Percentiles rank a stretch among this genome's conserved stretches.
These are phyloP conservation scores for Domatiomyces globalis DNA, from an alignment of 2,329 filamentous ascomycete genomes.

Conservation along the genomic window DNA sequence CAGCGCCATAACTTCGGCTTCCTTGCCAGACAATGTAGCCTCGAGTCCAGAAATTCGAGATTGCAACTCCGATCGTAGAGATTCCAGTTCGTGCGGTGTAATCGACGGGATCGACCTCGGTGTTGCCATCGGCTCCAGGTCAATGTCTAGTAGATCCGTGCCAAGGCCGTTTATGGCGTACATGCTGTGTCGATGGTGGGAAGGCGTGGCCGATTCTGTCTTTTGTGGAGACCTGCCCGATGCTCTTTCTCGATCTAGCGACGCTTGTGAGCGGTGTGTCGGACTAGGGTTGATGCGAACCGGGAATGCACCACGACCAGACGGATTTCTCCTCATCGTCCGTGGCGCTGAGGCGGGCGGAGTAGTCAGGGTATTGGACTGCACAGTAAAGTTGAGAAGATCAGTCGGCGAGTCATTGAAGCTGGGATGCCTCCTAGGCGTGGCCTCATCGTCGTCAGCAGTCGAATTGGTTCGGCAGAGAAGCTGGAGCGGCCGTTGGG, in stretches of 20 bases:
- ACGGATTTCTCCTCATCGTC: constrained; percentile 21
- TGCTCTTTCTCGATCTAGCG: constrained; percentile 18
- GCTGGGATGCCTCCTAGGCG: constrained; percentile 33
- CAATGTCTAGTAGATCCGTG: constrained; percentile 59
- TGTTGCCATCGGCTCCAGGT: constrained; percentile 85
- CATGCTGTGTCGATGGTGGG: constrained; percentile 18
- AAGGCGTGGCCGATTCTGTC: constrained; percentile 18
- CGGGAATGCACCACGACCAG: constrained; percentile 22
- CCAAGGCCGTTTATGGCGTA: constrained; percentile 11
- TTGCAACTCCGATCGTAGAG: constrained; percentile 75
- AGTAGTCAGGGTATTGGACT: constrained; percentile 43
- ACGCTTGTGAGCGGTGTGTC: constrained; percentile 17
- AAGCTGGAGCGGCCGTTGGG: constrained; percentile 25
- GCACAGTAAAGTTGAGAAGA: constrained; percentile 79
- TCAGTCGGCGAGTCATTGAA: constrained; percentile 49
- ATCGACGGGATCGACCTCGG: constrained; percentile 82
- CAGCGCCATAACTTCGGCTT: constrained; percentile 76
- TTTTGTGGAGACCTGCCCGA: constrained; percentile 18
- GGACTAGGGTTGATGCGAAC: constrained; percentile 18
- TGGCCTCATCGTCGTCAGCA: constrained; percentile 23
- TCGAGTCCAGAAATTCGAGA: constrained; percentile 92
- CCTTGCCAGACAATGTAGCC: constrained; percentile 79
- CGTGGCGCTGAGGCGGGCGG: constrained; percentile 33
- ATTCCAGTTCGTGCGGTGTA: constrained; percentile 82
- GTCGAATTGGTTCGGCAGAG: constrained; percentile 23